Percentiles rank a stretch among this genome's conserved stretches.
Conservation (phyloP, 2,329 filamentous ascomycete genomes). For the Aspergillus fijiensis region DNA sequence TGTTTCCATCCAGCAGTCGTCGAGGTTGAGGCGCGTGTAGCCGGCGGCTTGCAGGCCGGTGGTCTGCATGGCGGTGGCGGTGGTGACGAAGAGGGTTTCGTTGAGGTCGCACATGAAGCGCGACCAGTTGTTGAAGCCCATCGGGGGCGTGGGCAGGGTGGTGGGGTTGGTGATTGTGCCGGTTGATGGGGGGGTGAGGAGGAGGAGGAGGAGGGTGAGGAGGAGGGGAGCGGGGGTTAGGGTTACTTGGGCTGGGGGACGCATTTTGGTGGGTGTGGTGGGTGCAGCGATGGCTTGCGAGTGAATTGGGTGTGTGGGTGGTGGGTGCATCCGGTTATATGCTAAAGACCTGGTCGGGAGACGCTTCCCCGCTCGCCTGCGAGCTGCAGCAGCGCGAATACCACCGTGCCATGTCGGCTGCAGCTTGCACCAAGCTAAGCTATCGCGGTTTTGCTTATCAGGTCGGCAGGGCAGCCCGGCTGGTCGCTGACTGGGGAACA, state of each 20-base stretch:
- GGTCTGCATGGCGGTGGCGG: constrained; percentile 47
- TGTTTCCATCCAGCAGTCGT: constrained; percentile 48
- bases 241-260: neutral
- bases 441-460: neutral
- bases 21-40: constrained; percentile 46
- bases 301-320: neutral
- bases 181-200: neutral
- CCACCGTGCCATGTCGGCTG: constrained; percentile 5
- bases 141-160: constrained; percentile 43
- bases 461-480: neutral
- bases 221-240: neutral
- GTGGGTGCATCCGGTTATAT: neutral
- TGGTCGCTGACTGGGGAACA: neutral
- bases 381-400: neutral
- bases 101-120: constrained; percentile 51
- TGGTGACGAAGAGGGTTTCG: constrained; percentile 50
- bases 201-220: neutral
- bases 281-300: neutral
- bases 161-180: constrained; percentile 22
- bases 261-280: neutral
- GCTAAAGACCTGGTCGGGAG: too few relatives aligned
- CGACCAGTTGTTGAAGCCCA: constrained; percentile 56
- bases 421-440: neutral
- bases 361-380: neutral
- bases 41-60: constrained; percentile 43